Evolutionary conservation across 768 basidiomycete species (phyloP).

Genomic region (Postia placenta): DNA sequence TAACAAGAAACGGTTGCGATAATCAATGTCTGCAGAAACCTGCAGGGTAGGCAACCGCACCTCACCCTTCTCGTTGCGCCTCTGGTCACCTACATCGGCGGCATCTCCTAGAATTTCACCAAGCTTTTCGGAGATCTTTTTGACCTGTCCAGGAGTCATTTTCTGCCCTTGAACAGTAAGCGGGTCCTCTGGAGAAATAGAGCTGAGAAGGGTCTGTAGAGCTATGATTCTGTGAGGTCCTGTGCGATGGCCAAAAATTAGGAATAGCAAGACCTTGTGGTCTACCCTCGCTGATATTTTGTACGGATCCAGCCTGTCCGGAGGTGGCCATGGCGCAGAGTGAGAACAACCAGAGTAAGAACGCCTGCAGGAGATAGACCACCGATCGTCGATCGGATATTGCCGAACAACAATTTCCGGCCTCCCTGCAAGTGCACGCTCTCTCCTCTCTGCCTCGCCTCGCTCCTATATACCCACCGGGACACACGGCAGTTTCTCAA

Average conservation of each 20-base stretch:
- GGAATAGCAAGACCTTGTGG: conserved; percentile 26
- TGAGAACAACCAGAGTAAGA: background rate
- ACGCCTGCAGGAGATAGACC: background rate
- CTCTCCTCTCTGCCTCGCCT: background rate
- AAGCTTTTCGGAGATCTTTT: conserved; percentile 53
- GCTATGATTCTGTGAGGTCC: conserved; percentile 20
- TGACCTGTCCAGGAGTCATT: conserved; percentile 42
- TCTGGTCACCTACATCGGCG: conserved; percentile 24
- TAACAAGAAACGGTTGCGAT: background rate
- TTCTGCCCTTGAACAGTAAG: conserved; percentile 14
- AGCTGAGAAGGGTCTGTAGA: conserved; percentile 33
- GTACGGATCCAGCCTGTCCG: conserved; percentile 3
- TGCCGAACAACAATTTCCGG: conserved; percentile 17
- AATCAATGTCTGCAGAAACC: conserved; percentile 1
- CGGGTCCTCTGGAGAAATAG: conserved; percentile 25
- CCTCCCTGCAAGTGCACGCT: conserved; percentile 5
- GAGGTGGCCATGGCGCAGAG: conserved; percentile 6
- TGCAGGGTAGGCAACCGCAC: conserved; percentile 35
- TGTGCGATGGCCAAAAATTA: background rate
- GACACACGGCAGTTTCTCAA: too few species aligned
- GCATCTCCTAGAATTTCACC: conserved; percentile 50
- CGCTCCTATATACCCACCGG: background rate
- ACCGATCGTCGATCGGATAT: conserved; percentile 9
- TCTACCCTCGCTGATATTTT: conserved; percentile 26
- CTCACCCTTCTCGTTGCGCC: conserved; percentile 54